Conservation (phyloP, 768 basidiomycete species). For the Dacryopinax primogenitus region DNA sequence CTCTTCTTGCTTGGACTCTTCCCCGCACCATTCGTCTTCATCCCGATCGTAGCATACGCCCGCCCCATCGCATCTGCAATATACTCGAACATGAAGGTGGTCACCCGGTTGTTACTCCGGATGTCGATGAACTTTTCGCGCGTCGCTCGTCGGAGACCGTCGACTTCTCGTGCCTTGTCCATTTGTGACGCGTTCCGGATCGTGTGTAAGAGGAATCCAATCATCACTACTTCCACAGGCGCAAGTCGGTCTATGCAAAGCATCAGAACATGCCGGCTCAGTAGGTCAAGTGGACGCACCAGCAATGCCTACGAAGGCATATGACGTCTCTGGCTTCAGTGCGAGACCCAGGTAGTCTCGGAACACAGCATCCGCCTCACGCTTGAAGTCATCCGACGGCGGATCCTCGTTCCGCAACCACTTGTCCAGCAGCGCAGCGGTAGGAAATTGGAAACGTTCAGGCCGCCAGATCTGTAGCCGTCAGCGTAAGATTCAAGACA, state of each 20-base stretch:
- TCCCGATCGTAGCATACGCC: not conserved
- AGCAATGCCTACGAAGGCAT: not conserved
- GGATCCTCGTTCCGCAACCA: not conserved
- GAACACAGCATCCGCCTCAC: not conserved
- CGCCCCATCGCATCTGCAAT: not conserved
- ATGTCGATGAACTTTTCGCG: not conserved
- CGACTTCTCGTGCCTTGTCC: not conserved
- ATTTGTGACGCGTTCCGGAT: not conserved
- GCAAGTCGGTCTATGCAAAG: not conserved
- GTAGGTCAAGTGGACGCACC: not conserved
- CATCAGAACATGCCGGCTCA: not conserved
- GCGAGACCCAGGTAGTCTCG: not conserved
- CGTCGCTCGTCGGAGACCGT: not conserved
- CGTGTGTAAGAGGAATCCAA: not conserved
- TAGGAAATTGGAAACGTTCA: not conserved
- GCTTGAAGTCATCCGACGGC: not conserved
- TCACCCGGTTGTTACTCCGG: not conserved
- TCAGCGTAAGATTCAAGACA: not conserved
- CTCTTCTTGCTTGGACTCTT: not conserved
- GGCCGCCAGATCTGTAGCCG: not conserved
- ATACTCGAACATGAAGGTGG: not conserved
- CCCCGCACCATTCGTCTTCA: not conserved
- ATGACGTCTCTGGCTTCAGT: not conserved
- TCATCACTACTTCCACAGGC: constrained; percentile 2
- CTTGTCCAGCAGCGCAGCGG: not conserved